Evolutionary conservation across 169 alveolate genomes (phyloP).

Genomic region (Sarcocystis neurona): DNA sequence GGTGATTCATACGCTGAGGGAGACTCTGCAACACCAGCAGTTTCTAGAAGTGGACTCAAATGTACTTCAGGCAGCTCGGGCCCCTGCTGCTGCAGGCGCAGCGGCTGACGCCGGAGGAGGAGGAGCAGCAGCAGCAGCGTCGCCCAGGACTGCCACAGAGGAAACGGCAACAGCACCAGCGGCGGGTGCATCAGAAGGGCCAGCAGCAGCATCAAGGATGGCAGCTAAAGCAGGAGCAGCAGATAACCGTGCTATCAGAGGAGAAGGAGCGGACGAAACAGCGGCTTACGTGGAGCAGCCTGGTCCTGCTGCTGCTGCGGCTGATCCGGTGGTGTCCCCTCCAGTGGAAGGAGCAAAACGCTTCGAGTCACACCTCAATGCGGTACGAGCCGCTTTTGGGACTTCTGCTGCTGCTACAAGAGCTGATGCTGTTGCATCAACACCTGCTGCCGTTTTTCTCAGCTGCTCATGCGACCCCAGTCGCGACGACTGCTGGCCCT

Average conservation of each 20-base stretch:
- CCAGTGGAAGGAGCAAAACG: background rate
- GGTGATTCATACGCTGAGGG: background rate
- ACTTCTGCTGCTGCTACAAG: background rate
- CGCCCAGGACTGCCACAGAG: background rate
- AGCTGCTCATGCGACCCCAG: background rate
- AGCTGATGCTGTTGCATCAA: background rate
- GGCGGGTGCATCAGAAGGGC: background rate
- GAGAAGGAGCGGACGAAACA: background rate
- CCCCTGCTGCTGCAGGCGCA: background rate
- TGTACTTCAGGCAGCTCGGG: background rate
- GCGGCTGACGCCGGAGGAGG: background rate
- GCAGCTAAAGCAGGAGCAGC: background rate
- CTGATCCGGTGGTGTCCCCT: too few relatives aligned
- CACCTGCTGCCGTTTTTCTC: background rate
- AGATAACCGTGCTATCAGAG: background rate
- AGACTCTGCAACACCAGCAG: background rate
- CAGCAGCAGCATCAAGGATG: background rate
- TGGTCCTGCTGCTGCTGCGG: background rate
- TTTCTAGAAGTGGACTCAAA: background rate
- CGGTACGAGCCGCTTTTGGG: conserved; percentile 4
- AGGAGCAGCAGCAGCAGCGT: background rate
- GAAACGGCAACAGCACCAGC: background rate
- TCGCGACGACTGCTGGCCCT: background rate
- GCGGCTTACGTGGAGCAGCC: background rate
- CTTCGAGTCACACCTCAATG: conserved; percentile 28